These are phyloP conservation scores for Yamadazyma spencermartinsiae DNA, from an alignment of 1,139 yeast species.

Conservation along the genomic window DNA sequence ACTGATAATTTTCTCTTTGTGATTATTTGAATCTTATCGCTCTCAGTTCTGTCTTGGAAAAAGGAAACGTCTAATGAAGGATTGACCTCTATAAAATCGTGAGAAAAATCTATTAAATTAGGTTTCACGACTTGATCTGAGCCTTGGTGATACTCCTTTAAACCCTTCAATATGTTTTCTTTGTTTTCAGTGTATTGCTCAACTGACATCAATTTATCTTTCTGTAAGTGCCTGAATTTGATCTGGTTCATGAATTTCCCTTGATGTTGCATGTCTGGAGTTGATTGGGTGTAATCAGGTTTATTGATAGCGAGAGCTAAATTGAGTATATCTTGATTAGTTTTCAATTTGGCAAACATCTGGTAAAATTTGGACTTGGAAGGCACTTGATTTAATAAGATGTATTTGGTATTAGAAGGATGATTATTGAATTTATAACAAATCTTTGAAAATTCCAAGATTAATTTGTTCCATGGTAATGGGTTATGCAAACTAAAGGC, in stretches of 20 bases:
- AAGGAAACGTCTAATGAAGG: background rate
- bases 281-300: constrained; percentile 12
- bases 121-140: background rate
- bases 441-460: constrained; percentile 52
- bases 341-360: constrained; percentile 55
- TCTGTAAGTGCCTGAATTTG: constrained; percentile 36
- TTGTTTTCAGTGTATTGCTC: constrained; percentile 21
- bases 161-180: constrained; percentile 4
- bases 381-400: constrained; percentile 75
- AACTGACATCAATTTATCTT: constrained; percentile 24
- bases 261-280: constrained; percentile 29
- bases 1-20: constrained; percentile 8
- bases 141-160: background rate
- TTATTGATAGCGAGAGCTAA: constrained; percentile 17
- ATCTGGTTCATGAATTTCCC: constrained; percentile 25
- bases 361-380: constrained; percentile 70
- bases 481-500: constrained; percentile 55
- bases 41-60: no score
- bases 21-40: no score
- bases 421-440: constrained; percentile 61
- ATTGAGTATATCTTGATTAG: constrained; percentile 49
- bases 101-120: constrained; percentile 3
- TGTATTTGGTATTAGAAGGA: constrained; percentile 74
- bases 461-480: constrained; percentile 54
- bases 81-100: constrained; percentile 4